A percentile compares a stretch with the other conserved stretches of the same genome.
phyloP scores from a whole-genome alignment of 768 basidiomycete genomes.

The Leccinum barrowsii region DNA sequence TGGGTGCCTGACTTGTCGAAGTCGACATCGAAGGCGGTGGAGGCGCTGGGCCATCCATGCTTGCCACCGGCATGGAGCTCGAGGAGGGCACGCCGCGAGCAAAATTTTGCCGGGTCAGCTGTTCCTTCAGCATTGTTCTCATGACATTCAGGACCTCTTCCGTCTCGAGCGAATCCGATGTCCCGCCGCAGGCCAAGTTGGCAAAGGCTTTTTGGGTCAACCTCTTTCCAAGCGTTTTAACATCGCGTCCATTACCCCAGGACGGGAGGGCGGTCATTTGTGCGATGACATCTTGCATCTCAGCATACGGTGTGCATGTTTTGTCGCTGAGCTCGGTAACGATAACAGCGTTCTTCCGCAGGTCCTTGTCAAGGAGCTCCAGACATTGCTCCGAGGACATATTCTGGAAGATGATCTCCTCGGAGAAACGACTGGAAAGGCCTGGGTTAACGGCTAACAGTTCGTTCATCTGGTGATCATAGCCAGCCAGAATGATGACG shows the following conservation, averaged over 20 bases:
- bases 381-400: slow-evolving; percentile 52
- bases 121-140: slow-evolving; percentile 19
- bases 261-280: slow-evolving; percentile 45
- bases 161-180: slow-evolving; percentile 21
- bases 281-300: slow-evolving; percentile 39
- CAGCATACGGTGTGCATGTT: not conserved
- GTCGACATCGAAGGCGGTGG: slow-evolving; percentile 20
- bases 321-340: slow-evolving; percentile 33
- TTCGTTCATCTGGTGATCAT: slow-evolving; percentile 64
- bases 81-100: not conserved
- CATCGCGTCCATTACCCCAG: slow-evolving; percentile 72
- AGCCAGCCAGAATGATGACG: slow-evolving; percentile 68
- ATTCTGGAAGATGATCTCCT: slow-evolving; percentile 54
- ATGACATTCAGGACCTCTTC: slow-evolving; percentile 31
- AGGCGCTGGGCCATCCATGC: slow-evolving; percentile 16
- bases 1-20: slow-evolving; percentile 18
- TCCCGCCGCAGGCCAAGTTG: slow-evolving; percentile 15
- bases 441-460: slow-evolving; percentile 60
- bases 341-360: slow-evolving; percentile 41
- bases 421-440: slow-evolving; percentile 67
- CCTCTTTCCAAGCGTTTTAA: slow-evolving; percentile 50
- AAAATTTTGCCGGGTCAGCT: slow-evolving; percentile 18
- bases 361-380: slow-evolving; percentile 44
- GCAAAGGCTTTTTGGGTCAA: slow-evolving; percentile 43
- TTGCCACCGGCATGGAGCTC: slow-evolving; percentile 18